Base-by-base conservation (phyloP, 2,329 filamentous ascomycete genomes). In the Alternaria metachromatica region DNA sequence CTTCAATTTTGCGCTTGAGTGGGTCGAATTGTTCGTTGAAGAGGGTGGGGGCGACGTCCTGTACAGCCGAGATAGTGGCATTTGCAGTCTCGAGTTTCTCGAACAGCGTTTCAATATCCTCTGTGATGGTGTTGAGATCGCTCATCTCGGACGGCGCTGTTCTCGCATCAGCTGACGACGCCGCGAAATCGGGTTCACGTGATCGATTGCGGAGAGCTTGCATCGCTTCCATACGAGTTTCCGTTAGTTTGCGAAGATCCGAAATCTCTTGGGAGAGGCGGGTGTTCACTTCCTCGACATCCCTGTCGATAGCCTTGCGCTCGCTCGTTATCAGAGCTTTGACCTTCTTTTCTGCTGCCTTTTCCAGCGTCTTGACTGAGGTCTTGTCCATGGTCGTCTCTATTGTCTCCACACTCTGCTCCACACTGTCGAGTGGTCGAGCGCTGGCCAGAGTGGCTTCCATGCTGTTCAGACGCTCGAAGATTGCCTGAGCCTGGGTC, bases 11-110 rank as follows among this genome's bases (percentile, higher is more conserved):
- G 9, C 43, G 8, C 37, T 64, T 66, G 43, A 68, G 58, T 18
- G 58, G 59, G n/a, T 64, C 65, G 20, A 69, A 63, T 8, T 61
- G 56, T 11, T 60, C n/a, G 5, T 15, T 55, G 43, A 67, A 67
- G 11, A 65, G 50, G 7, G 25, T 25, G 6, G 66, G 64, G 8
- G 63, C 46, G 20, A n/a, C 23, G 1, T 58, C 13, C 26, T 55
- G 10, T 18, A 65, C 11, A 11, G 23, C 26, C 0, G 10, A n/a
- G 33, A 66, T 54, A 6, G 12, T 25, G 5, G 7, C 15, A 43
- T 46, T 20, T 6, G 63, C 45, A 3, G 50, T 7, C 10, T 58
- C 25, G 11, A 48, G 4, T 10, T 25, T 18, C 5, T 12, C 5
- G 8, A 33, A 30, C 4, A 51, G n/a, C 6, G 26, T 30, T n/a